Evolutionary conservation across 2,329 filamentous ascomycete species (phyloP).

Genomic region (Penicillium sp.): DNA sequence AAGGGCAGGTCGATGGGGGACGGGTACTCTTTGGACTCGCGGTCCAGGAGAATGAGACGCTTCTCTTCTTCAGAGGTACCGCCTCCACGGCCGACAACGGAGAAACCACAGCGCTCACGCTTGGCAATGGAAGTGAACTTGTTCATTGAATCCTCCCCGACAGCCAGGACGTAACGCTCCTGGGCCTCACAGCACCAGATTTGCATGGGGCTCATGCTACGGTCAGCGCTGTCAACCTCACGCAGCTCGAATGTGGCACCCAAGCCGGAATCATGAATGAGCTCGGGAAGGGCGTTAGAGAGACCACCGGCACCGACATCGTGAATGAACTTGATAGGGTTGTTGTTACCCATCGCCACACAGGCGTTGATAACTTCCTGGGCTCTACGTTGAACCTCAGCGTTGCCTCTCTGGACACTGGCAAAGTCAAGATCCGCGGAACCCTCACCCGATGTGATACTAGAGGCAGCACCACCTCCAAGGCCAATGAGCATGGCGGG

Average conservation of each 20-base stretch:
- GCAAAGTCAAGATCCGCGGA: slow-evolving; percentile 94
- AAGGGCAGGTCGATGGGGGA: slow-evolving; percentile 88
- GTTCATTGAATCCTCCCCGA: slow-evolving; percentile 80
- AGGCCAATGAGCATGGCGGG: slow-evolving; percentile 98
- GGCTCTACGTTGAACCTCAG: slow-evolving; percentile 91
- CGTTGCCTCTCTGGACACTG: slow-evolving; percentile 95
- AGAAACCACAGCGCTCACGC: slow-evolving; percentile 89
- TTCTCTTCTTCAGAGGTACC: slow-evolving; percentile 68
- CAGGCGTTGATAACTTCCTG: slow-evolving; percentile 99
- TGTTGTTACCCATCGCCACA: slow-evolving; percentile 78
- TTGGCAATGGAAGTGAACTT: slow-evolving; percentile 69
- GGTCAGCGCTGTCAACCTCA: slow-evolving; percentile 87
- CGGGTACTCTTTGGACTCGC: slow-evolving; percentile 74
- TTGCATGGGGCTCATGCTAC: slow-evolving; percentile 90
- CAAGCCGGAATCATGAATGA: slow-evolving; percentile 88
- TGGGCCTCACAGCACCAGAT: slow-evolving; percentile 99
- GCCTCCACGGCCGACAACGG: slow-evolving; percentile 80
- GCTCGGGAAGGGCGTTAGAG: slow-evolving; percentile 81
- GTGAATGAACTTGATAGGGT: slow-evolving; percentile 95
- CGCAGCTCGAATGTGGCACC: slow-evolving; percentile 94
- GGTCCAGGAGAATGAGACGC: slow-evolving; percentile 78
- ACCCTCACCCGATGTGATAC: slow-evolving; percentile 82
- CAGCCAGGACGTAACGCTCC: slow-evolving; percentile 90
- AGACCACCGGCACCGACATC: slow-evolving; percentile 94
- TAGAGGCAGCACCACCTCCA: slow-evolving; percentile 92